Evolutionary conservation across 345 rosid species (phyloP), one percentile per base, ranked within the genome.

Genomic region (Streptanthus diversifolius): DNA sequence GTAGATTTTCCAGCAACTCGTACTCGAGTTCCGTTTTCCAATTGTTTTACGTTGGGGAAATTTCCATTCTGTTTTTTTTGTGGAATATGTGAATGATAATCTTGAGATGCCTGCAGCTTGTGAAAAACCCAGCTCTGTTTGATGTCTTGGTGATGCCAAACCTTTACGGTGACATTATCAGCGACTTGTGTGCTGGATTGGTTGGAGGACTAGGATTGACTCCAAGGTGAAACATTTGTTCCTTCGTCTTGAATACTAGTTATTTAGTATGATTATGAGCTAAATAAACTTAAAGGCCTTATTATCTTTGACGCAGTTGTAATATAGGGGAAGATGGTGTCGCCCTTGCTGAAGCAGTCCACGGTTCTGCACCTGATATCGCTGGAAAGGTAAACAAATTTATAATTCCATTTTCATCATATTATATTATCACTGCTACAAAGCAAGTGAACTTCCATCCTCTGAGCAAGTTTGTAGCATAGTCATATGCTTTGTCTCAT

Each of bases 61-160:
- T 8, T 24, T 41, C 5, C 14, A 48, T 72, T 12, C 8, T 63
- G 40, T 35, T 3, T 49, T 21, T 41, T 13, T 13, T 15, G 7
- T 27, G 59, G 59, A 48, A 53, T 17, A 19, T 55, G 61, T 47
- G 54, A 60, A 45, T 74, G 52, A 35, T 71, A 72, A 32, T 68
- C 15, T 67, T 71, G 55, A 24, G 54, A 56, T 37, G 41, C 47
- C 2, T 51, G 54, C 90, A 95, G 99, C 99, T 95, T 82, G 98
- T 92, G 82, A 95, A 92, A 83, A 95, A 92, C 82, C 99, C 99
- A 33, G 87, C 96, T 0, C 82, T 89, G n/a, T 95, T 95, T 81
- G 99, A 95, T 82, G 99, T 95, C 10, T 72, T 95, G 83, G 98
- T 95, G 82, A 95, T 95, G 99, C 99, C 99, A 57, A 95, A 95